Evolutionary conservation across 2,329 filamentous ascomycete species (phyloP).

Genomic region (Aureobasidium pullulans): DNA sequence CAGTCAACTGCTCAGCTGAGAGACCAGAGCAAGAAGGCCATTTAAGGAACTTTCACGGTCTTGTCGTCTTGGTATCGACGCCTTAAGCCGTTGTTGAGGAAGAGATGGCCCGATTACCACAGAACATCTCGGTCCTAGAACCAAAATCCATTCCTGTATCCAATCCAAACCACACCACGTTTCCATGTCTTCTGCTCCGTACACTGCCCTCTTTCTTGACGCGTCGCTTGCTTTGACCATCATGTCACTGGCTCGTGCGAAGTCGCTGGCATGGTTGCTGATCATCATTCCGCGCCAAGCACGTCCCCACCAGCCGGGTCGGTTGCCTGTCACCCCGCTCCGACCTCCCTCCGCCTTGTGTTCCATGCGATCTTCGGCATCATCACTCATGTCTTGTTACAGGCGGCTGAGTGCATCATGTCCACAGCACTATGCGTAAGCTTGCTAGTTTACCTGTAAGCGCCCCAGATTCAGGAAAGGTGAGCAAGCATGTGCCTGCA

Average conservation of each 20-base stretch:
- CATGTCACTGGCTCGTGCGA: neutral
- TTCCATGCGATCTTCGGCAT: neutral
- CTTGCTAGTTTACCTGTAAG: neutral
- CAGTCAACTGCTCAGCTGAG: slow-evolving; percentile 26
- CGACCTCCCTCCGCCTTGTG: slow-evolving; percentile 6
- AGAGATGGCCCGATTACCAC: neutral
- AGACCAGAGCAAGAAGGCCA: slow-evolving; percentile 23
- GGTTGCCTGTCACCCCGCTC: slow-evolving; percentile 7
- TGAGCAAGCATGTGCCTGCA: neutral
- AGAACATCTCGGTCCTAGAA: neutral
- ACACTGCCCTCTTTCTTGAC: neutral
- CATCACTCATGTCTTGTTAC: neutral
- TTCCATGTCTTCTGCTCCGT: neutral
- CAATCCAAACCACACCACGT: neutral
- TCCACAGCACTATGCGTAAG: neutral
- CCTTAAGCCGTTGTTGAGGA: neutral
- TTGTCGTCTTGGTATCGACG: neutral
- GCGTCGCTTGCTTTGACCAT: slow-evolving; percentile 1
- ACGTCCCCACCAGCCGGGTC: slow-evolving; percentile 1
- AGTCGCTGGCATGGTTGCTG: neutral
- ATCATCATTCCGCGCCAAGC: slow-evolving; percentile 8
- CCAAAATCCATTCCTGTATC: neutral
- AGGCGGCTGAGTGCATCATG: slow-evolving; percentile 7
- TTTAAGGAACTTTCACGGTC: neutral
- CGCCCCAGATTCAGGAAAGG: neutral